Evolutionary conservation across 2,329 filamentous ascomycete species (phyloP), one percentile per base, ranked within the genome.

Genomic region (Hypoxylon sp.): DNA sequence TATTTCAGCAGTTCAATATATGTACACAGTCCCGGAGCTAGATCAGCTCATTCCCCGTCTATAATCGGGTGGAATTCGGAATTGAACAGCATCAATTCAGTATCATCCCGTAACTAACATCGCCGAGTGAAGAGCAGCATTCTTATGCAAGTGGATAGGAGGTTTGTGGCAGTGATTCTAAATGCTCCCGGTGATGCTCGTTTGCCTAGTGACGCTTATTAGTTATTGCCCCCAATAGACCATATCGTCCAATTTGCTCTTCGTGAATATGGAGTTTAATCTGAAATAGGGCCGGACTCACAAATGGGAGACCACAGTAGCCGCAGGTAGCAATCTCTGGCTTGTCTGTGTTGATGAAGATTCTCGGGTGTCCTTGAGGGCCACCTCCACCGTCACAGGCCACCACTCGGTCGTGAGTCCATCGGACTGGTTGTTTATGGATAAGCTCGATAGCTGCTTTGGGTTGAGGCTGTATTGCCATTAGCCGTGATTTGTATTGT

Each of bases 281-380:
- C 38, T 25, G 10, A 6, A 17, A 13, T 5, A 41, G n/a, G 30
- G 32, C 19, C 34, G 38, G 59, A 82, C 94, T 79, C 87, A 98
- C 96, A 79, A 90, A 99, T 75, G 96, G 96, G 73, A 96, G 80
- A 58, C 96, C 96, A 79, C 96, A 99, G 85, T 99, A 99, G 77
- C 87, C 91, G 86, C 96, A 99, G 79, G 85, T 85, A 81, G 89
- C 89, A 76, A 99, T 97, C 85, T 98, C 90, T 46, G 96, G 93
- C 86, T 98, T 98, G 83, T 99, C 96, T 73, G 92, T 91, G 83
- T 99, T 99, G 88, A 99, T 99, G 80, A 94, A 99, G 82, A 99
- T 91, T 77, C 89, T 89, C 53, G 96, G 96, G 81, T 99, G 96
- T 46, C 96, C 96, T 60, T 93, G 84, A 32, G 94, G 91, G 49